phyloP scores from a whole-genome alignment of 2,329 filamentous ascomycete genomes.

The Ophiostoma sp. region DNA sequence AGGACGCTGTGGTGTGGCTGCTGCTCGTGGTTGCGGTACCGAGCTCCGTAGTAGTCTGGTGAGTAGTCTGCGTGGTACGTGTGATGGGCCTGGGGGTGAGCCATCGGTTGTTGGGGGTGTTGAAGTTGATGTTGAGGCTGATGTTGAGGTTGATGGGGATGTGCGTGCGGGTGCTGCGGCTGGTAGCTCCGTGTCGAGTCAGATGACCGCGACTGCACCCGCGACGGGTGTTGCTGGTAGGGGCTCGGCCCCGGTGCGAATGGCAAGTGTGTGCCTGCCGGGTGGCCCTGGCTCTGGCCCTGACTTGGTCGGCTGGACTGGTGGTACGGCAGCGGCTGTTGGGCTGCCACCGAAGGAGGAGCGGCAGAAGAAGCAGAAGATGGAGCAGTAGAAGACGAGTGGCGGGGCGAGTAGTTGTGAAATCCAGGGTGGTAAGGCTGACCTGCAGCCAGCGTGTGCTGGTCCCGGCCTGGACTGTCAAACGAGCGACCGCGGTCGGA shows the following conservation, averaged over 20 bases:
- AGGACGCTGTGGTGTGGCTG: background rate
- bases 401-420: background rate
- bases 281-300: background rate
- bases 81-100: background rate
- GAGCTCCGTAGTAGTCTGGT: background rate
- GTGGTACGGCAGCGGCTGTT: background rate
- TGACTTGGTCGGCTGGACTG: background rate
- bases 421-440: background rate
- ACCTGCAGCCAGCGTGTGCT: background rate
- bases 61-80: background rate
- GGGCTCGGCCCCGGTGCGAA: no score
- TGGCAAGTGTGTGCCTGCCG: no score
- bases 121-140: constrained; percentile 26
- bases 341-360: background rate
- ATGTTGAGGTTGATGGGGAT: background rate
- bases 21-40: background rate
- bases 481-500: background rate
- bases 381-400: background rate
- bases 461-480: background rate
- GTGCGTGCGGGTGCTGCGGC: background rate
- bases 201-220: constrained; percentile 16
- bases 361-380: no score
- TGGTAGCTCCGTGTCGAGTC: constrained; percentile 1
- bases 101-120: constrained; percentile 26
- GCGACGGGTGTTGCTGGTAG: constrained; percentile 13